Percentiles rank a stretch among this genome's conserved stretches.
Conservation (phyloP, 768 basidiomycete species). For the Stropharia rugosoannulata region DNA sequence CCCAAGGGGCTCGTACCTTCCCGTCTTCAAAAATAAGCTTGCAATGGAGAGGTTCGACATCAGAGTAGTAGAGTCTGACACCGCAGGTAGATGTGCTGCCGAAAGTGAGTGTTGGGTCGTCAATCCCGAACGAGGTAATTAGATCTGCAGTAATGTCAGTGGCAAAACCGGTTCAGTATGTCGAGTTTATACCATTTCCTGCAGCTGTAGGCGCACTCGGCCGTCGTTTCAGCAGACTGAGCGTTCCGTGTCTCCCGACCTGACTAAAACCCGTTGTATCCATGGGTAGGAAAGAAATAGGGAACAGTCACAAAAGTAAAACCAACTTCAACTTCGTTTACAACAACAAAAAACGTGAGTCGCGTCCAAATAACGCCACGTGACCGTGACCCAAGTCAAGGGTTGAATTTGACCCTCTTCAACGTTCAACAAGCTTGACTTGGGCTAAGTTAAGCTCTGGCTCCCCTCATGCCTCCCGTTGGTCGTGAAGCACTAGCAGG, state of each 20-base stretch:
- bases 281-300: slow-evolving; percentile 21
- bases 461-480: no score
- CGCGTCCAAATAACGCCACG: no score
- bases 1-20: slow-evolving; percentile 40
- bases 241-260: slow-evolving; percentile 65
- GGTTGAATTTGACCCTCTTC: no score
- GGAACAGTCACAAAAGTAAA: no score
- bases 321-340: no score
- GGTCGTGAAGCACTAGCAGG: no score
- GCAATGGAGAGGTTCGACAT: slow-evolving; percentile 63
- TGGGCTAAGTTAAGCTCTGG: no score
- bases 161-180: slow-evolving; percentile 22
- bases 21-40: slow-evolving; percentile 66
- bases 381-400: no score
- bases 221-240: slow-evolving; percentile 58
- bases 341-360: no score
- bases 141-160: slow-evolving; percentile 28
- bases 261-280: slow-evolving; percentile 45
- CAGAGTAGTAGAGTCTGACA: slow-evolving; percentile 68
- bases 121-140: slow-evolving; percentile 71
- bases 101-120: slow-evolving; percentile 65
- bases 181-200: neutral
- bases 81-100: slow-evolving; percentile 64
- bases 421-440: no score
- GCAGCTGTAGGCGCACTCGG: neutral